Percentiles rank a stretch among this genome's conserved stretches.
phyloP scores from a whole-genome alignment of 2,329 filamentous ascomycete species.

The Cladosporium velox region DNA sequence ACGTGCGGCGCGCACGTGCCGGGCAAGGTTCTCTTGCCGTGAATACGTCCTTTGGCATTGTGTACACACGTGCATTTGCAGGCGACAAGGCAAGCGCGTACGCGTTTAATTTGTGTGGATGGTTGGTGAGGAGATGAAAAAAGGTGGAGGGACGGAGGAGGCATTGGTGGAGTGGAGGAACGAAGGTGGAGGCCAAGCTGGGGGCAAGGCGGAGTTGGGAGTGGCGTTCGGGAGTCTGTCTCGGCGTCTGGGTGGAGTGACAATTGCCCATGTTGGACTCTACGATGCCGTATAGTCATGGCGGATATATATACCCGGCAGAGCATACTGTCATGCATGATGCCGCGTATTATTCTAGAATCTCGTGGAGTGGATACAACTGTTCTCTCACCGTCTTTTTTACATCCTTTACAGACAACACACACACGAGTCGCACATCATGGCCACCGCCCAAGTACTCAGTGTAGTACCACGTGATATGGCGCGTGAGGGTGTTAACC shows the following conservation, averaged over 20 bases:
- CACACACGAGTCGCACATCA: not conserved
- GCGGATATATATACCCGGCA: not conserved
- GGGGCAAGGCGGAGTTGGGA: not conserved
- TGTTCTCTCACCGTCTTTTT: not conserved
- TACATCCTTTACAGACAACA: not conserved
- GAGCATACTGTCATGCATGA: not conserved
- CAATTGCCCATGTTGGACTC: not conserved
- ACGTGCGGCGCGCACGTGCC: not conserved
- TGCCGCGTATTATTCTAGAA: not conserved
- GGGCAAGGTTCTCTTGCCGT: constrained; percentile 1
- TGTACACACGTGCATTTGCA: not conserved
- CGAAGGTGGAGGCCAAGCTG: not conserved
- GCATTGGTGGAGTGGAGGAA: not conserved
- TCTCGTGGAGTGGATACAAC: not conserved
- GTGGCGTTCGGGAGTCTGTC: not conserved
- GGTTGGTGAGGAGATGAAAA: not conserved
- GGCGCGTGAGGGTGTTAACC: not conserved
- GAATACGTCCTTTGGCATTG: constrained; percentile 4
- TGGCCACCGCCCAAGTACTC: not conserved
- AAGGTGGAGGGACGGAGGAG: not conserved
- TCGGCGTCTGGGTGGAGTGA: not conserved
- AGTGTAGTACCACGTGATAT: not conserved
- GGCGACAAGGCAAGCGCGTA: not conserved
- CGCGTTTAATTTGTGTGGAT: not conserved
- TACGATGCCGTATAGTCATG: not conserved